phyloP scores from a whole-genome alignment of 1,284 basidiomycete species.

The Trametes polyzona region DNA sequence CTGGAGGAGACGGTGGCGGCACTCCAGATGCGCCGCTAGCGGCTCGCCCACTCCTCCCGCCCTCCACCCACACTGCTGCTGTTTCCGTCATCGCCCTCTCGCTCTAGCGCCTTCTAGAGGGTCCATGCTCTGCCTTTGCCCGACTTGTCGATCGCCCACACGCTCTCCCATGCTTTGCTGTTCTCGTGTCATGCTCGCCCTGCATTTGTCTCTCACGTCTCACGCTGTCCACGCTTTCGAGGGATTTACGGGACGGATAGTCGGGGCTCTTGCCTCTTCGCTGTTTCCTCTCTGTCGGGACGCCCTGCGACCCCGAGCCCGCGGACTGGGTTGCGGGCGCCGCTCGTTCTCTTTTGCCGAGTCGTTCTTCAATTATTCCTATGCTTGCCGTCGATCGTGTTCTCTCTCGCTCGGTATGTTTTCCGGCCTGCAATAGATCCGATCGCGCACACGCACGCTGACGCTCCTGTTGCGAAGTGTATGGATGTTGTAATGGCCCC shows the following conservation, averaged over 20 bases:
- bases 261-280: constrained; percentile 25
- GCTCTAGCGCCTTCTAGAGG: background rate
- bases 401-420: constrained; percentile 1
- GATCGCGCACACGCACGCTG: background rate
- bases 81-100: background rate
- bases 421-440: background rate
- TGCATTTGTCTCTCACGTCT: constrained; percentile 1
- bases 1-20: constrained; percentile 26
- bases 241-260: constrained; percentile 24
- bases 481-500: background rate
- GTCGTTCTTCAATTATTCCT: constrained; percentile 15
- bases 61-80: background rate
- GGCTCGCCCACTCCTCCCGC: background rate
- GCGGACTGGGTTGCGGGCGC: constrained; percentile 15
- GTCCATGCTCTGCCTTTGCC: constrained; percentile 16
- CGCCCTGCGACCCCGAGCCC: constrained; percentile 4
- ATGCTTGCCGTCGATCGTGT: constrained; percentile 7
- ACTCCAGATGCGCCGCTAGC: constrained; percentile 16
- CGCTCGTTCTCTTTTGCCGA: constrained; percentile 9
- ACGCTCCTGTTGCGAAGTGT: background rate
- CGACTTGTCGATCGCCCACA: constrained; percentile 11
- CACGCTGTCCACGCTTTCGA: constrained; percentile 20
- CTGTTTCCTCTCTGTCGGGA: constrained; percentile 24
- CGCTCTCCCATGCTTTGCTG: constrained; percentile 9
- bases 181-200: constrained; percentile 7